These are phyloP conservation scores for Gynandropsis gynandra DNA, from an alignment of 345 rosid species.

Conservation along the genomic window DNA sequence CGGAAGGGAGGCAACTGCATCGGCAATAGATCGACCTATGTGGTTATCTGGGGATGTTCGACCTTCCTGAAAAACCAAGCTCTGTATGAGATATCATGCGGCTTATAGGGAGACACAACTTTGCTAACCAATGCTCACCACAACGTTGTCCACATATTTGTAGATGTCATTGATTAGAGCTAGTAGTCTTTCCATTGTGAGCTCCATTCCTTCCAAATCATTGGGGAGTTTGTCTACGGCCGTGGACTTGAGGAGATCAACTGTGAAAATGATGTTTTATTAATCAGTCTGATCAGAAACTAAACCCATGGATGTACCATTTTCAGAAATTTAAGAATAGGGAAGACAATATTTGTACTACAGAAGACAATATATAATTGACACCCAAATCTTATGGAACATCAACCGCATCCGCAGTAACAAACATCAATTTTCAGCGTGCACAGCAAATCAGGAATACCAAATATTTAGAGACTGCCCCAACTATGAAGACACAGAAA, in stretches of 20 bases:
- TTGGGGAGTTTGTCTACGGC: constrained; percentile 74
- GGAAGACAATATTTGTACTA: too few relatives aligned
- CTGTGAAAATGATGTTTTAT: constrained; percentile 24
- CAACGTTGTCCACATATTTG: constrained; percentile 79
- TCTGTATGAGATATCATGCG: constrained; percentile 10
- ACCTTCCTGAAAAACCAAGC: constrained; percentile 52
- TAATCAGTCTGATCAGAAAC: constrained; percentile 8
- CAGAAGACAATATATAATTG: too few relatives aligned
- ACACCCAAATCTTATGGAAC: too few relatives aligned
- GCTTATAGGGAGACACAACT: background rate
- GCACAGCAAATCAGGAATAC: too few relatives aligned
- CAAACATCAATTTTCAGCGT: too few relatives aligned
- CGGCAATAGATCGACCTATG: constrained; percentile 67
- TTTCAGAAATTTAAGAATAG: too few relatives aligned
- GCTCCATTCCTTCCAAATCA: constrained; percentile 98
- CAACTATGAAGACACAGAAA: too few relatives aligned
- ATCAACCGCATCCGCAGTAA: too few relatives aligned
- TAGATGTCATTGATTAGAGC: constrained; percentile 61
- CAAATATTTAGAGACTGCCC: too few relatives aligned
- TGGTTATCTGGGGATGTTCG: constrained; percentile 54
- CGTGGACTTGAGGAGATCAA: constrained; percentile 63
- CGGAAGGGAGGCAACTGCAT: constrained; percentile 63
- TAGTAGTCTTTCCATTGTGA: constrained; percentile 63
- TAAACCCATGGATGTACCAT: background rate
- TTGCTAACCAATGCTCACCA: constrained; percentile 40